Conservation (phyloP, 192 early-diverging fungal species). For the Spizellomyces punctatus region DNA sequence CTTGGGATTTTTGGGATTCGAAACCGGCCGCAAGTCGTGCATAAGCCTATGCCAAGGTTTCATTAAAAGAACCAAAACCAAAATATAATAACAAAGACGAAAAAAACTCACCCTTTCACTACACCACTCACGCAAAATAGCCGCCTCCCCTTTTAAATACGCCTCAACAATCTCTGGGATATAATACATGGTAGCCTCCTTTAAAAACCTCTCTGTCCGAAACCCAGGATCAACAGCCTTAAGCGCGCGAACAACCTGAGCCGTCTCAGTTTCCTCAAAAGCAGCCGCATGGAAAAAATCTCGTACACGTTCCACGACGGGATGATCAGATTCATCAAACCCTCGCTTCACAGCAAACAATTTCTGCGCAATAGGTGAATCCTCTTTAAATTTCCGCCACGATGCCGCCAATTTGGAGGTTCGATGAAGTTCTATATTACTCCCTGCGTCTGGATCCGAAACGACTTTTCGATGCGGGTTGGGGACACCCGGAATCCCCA, state of each 20-base stretch:
- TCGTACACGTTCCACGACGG: constrained; percentile 77
- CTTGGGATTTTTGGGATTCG: constrained; percentile 82
- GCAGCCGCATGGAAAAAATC: constrained; percentile 74
- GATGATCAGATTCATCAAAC: constrained; percentile 90
- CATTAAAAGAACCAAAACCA: constrained; percentile 40
- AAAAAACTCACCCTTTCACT: constrained; percentile 77
- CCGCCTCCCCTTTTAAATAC: constrained; percentile 82
- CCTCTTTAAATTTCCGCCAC: constrained; percentile 93
- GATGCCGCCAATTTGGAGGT: constrained; percentile 83
- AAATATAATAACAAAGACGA: not conserved
- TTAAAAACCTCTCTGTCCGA: constrained; percentile 82
- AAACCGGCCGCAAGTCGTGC: constrained; percentile 74
- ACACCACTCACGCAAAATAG: constrained; percentile 89
- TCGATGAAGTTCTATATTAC: constrained; percentile 81
- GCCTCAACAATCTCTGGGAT: constrained; percentile 97
- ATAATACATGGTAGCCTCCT: constrained; percentile 88
- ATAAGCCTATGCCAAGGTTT: constrained; percentile 77
- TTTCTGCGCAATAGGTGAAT: constrained; percentile 81
- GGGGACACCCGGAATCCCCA: constrained; percentile 25
- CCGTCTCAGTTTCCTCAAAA: constrained; percentile 93
- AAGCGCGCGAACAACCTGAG: constrained; percentile 83
- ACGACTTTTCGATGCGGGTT: constrained; percentile 37
- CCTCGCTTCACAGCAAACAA: constrained; percentile 75
- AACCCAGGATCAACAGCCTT: constrained; percentile 86
- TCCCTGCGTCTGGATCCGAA: constrained; percentile 46